A percentile compares a stretch with the other conserved stretches of the same genome.
phyloP scores from a whole-genome alignment of 2,329 filamentous ascomycete genomes.

The Metarhizium robertsii region DNA sequence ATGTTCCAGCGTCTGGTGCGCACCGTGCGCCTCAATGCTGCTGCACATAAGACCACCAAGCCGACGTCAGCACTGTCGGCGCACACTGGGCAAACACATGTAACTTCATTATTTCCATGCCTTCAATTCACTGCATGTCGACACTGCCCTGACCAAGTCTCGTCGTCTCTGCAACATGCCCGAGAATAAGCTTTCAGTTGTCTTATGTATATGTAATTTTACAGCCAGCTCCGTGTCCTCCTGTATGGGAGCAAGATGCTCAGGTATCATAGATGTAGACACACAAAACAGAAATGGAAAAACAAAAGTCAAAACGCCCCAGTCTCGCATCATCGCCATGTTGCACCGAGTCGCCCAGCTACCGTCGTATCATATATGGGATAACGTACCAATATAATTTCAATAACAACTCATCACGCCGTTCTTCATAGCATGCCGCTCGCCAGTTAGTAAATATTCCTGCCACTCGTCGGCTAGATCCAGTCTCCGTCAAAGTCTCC shows the following conservation, averaged over 20 bases:
- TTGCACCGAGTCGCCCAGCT: background rate
- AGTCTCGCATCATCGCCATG: background rate
- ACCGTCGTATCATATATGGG: background rate
- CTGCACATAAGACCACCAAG: no score
- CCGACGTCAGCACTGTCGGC: no score
- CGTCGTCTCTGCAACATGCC: no score
- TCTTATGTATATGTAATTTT: background rate
- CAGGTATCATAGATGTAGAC: conserved; percentile 1
- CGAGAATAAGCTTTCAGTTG: background rate
- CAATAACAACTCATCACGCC: background rate
- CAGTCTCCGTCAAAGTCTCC: conserved; percentile 27
- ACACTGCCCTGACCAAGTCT: no score
- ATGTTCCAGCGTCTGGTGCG: no score
- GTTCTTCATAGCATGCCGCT: background rate
- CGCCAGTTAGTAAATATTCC: background rate
- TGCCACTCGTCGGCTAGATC: conserved; percentile 14
- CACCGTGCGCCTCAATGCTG: no score
- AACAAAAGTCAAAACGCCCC: background rate
- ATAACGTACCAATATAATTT: background rate
- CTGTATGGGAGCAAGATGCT: background rate
- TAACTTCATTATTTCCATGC: no score
- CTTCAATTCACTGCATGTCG: no score
- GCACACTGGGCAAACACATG: no score
- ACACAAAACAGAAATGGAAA: background rate
- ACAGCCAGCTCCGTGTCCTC: background rate